Base-by-base conservation (phyloP, 805 yeast genomes). In the Wickerhamomyces sydowiorum region DNA sequence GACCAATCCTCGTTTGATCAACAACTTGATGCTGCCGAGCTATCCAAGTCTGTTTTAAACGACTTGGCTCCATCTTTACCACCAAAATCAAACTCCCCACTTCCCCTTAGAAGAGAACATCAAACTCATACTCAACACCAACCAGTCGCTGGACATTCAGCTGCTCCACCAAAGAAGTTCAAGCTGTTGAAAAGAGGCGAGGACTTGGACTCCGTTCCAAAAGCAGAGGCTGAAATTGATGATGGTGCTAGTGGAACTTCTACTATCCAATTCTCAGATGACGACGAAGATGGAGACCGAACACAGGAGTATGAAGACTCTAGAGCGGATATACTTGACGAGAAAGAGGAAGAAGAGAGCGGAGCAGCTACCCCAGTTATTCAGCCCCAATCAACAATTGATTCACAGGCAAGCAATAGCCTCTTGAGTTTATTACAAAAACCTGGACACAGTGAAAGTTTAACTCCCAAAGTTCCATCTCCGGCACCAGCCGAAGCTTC, bases 121-220 rank as follows among this genome's bases (percentile, higher is more conserved):
- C 28, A 31, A 24, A 24, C 22, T 17, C 10, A 19, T 36, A 7
- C 10, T 15, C 34, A 7, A 31, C 34, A 31, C 8, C 19, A 31
- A 31, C 3, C 30, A 17, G 15, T 25, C 12, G 4, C 31, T 22
- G 30, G 38, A 31, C 27, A n/a, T 36, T 9, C 24, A 17, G 7
- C 17, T 30, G 27, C 41, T 6, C 45, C 43, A 10, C 47, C 51
- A 12, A 64, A 59, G 41, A 66, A 61, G 43, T 48, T 65, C 36
- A 64, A 57, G 42, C 31, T 67, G 3, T 39, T 67, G 41, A 67
- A 62, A 42, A 57, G 70, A 36, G 70, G 71, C 17, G 66, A 67
- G 42, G 52, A 51, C 4, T 41, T 66, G 18, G 14, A 55, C 51
- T 36, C 27, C 53, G 14, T 25, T 46, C 14, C 45, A 42, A n/a